Evolutionary conservation across 805 yeast genomes (phyloP), one percentile per base, ranked within the genome.

Genomic region (Starmerella tilneyi): DNA sequence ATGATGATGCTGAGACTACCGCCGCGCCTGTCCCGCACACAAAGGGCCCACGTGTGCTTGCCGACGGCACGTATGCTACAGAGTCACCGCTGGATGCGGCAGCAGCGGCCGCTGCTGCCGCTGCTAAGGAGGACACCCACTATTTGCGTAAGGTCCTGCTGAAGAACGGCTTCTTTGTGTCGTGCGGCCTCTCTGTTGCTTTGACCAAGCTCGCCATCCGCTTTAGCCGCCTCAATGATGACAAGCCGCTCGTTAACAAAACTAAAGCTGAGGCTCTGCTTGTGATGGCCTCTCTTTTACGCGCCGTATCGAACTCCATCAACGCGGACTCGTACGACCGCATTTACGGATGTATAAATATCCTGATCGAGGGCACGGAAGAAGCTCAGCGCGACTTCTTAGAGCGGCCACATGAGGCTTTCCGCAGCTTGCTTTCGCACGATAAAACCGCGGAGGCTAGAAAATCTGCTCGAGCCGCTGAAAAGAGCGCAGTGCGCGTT

Each of bases 1-100:
- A 45, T 11, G 57, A 46, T 5, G 62, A 55, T 19, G 54, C 45
- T 12, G 62, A 58, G 21, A 55, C 63, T 27, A 61, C 59, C 19
- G 71, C 68, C 30, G 61, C 65, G 28, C 49, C 45, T 11, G 16
- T 24, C 5, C 20, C 42, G 17, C 54, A 56, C 9, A 57, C 63
- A 41, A 47, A 51, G 16, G 53, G 60, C 42, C 96, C 96, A 17
- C 79, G 81, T 48, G 80, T 92, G 48, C 72, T 92, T 53, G 95
- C 98, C n/a, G 99, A 92, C 67, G 99, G 99, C 56, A 92, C 99
- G 0, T 92, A 92, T 65, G 98, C 98, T 23, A 84, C 96, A 33
- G 98, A 92, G 65, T 76, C 78, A 51, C 92, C 94, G 0, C 66
- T 80, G 46, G 81, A 81, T 13, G 57, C 58, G 17, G 66, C 68